Percentiles rank a stretch among this genome's conserved stretches.
Conservation (phyloP, 176 grass and related monocot species). For the barley (Hordeum vulgare) region MorexV3_pseudomolecules_assembly NC_058521.1:45267560-45268059, state of each 20-base stretch:
- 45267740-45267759: slow-evolving; percentile 44
- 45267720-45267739: slow-evolving; percentile 2
- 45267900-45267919: background rate
- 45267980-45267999: background rate
- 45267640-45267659: background rate
- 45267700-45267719: background rate
- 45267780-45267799: slow-evolving; percentile 88
- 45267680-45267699: background rate
- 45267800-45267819: slow-evolving; percentile 99
- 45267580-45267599: background rate
- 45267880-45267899: background rate
- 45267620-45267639: background rate
- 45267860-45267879: background rate
- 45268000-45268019: background rate
- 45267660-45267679: background rate
- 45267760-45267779: slow-evolving; percentile 65
- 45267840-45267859: background rate
- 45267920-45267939: background rate
- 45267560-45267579: background rate
- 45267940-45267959: background rate
- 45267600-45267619: background rate
- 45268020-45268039: too few species aligned
- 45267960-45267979: background rate
- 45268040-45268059: too few species aligned
- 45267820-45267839: slow-evolving; percentile 15